A percentile compares a stretch with the other conserved stretches of the same genome.
Conservation (phyloP, 768 basidiomycete genomes). For the Suillus bovinus region DNA sequence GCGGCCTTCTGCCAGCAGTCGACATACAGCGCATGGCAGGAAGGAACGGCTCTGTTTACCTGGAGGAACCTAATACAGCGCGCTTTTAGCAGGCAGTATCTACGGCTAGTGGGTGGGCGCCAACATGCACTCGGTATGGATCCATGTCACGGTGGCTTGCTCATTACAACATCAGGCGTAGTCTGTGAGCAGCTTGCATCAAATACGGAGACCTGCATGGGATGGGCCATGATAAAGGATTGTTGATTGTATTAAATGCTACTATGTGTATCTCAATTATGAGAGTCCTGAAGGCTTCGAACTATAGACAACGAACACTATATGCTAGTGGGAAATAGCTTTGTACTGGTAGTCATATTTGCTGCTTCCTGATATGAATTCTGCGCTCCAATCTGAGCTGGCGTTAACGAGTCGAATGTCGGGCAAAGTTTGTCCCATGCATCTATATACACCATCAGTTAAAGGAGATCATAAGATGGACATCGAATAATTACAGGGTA, state of each 20-base stretch:
- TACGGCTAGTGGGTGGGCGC: neutral
- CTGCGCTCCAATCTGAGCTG: slow-evolving; percentile 24
- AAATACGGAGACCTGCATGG: neutral
- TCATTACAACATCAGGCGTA: neutral
- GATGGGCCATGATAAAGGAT: neutral
- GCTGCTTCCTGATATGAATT: slow-evolving; percentile 21
- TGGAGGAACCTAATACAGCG: neutral
- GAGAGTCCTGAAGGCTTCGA: neutral
- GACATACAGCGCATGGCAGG: neutral
- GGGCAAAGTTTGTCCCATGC: slow-evolving; percentile 30
- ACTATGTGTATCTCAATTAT: neutral
- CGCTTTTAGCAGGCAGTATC: neutral
- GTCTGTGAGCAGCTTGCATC: neutral
- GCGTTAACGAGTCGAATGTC: slow-evolving; percentile 18
- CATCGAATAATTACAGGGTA: neutral
- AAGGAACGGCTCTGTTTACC: neutral
- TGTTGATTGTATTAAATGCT: neutral
- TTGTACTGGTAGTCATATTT: slow-evolving; percentile 21
- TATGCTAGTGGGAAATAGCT: slow-evolving; percentile 17
- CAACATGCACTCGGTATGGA: neutral
- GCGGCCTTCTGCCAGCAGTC: neutral
- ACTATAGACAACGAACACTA: neutral
- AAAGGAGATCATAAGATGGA: too few species aligned
- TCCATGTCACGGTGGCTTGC: neutral
- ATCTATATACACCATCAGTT: slow-evolving; percentile 12